Base-by-base conservation (phyloP, 1,284 basidiomycete genomes). In the Ceratobasidium sp. region DNA sequence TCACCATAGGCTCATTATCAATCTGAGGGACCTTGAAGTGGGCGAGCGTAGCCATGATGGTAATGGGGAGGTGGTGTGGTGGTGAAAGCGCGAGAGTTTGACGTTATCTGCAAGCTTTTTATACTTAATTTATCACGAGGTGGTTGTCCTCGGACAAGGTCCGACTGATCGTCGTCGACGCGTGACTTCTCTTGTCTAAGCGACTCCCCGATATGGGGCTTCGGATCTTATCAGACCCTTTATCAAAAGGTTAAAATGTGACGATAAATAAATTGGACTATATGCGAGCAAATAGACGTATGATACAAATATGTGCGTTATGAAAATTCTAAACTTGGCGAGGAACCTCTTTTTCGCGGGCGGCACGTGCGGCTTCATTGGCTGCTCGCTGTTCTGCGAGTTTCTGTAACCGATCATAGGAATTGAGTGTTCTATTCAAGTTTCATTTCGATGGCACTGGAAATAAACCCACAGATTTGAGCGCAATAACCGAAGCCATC, bases 1-100 rank as follows among this genome's bases (percentile, higher is more conserved):
- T 83, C 82, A 95, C 95, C 94, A 97, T 94, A 69, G 94, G 93
- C 86, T 98, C 96, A 92, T 98, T 98, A 78, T 93, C 89, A 83
- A 96, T 89, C 48, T 85, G 88, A 56, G 96, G 96, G 77, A 94
- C 89, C 83, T 92, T 93, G 91, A 96, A 96, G 17, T 90, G 82
- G 28, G 94, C 95, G 74, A 96, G 91, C 82, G 95, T 91, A 67
- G 93, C 90, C 73, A 75, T 75, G 40, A 50, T 46, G 42, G 42
- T 46, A 13, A 20, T 46, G 75, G 68, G 59, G 59, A 48, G 33
- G 33, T 33, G 33, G 33, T 33, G 33, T 33, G 33, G 33, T 33
- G 33, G 68, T 46, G 28, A 69, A 50, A 44, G 20, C 26, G 33
- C 33, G 33, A 33, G 33, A 42, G 6, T 15, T 23, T 57, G 48